Base-by-base conservation (phyloP, 345 rosid species). In the Cardiospermum halicacabum region DNA sequence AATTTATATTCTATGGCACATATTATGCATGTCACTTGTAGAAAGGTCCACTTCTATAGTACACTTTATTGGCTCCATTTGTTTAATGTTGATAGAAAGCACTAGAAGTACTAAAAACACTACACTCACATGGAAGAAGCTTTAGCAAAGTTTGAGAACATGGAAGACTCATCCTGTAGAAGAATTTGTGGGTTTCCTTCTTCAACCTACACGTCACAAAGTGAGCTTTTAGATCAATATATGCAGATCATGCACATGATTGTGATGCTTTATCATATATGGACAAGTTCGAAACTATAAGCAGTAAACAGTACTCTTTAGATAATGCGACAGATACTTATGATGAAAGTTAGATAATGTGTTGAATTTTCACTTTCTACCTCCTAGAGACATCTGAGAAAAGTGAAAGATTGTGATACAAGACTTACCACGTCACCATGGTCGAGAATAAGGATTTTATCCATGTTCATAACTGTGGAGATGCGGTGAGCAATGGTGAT, bases 401-500 rank as follows among this genome's bases (percentile, higher is more conserved):
- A 30, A 11, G 27, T 11, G 10, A 28, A 40, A 2, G 25, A 4
- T 13, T 36, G 39, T 51, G 24, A 47, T 1, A 24, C n/a, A n/a
- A n/a, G 22, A 26, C 73, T 11, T 71, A 88, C 91, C 81, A 93
- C 76, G 62, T 63, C 71, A 31, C 96, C 97, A 4, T 64, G 85
- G 60, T 86, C 87, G 60, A 93, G 91, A 71, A 93, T 69, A 3
- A 89, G 73, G 68, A 93, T 73, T 47, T 63, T 67, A 80, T 89
- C 93, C 97, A 93, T 76, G 47, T 72, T 81, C 69, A 84, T 60
- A 60, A 93, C 89, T 1, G 90, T 86, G 5, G 97, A 93, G 66
- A 93, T 93, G 64, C 97, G 94, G 63, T 93, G 97, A 49, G 98
- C 98, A 64, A 93, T 86, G 67, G 96, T 90, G 64, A 93, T 77